Evolutionary conservation across 2,329 filamentous ascomycete genomes (phyloP), one percentile per base, ranked within the genome.

Genomic region (Phialophora chinensis): DNA sequence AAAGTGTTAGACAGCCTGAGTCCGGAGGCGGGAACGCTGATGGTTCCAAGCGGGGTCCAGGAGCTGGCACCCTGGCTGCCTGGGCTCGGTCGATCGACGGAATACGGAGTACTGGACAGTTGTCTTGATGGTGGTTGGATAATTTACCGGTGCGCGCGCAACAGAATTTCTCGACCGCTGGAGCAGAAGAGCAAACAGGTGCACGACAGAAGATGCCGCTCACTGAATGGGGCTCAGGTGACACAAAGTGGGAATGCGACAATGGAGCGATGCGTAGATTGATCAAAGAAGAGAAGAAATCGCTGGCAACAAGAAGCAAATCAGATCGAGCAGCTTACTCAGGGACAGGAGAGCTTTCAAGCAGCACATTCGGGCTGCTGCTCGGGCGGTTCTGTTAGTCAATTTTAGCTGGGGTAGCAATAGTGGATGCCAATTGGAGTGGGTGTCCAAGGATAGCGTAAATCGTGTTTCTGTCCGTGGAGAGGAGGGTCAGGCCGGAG

Each of bases 31-130:
- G 58, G 44, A 49, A 29, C 44, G 38, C 27, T 60, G 57, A 60
- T 60, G 27, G 57, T 52, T n/a, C 57, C 25, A 60, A 60, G 57
- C 57, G 57, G 57, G 57, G 42, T 42, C 29, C 27, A 31, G 33
- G 57, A 47, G 14, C 50, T 31, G 57, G 57, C 57, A 56, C 29
- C 35, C 53, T 31, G 57, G 57, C 57, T 38, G 17, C 35, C 53
- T 35, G 25, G 53, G 31, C 53, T 20, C 42, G 42, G 23, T 60
- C 23, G 56, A 49, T 49, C 38, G 25, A 58, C 25, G n/a, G 23
- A 38, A 56, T 56, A 20, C 44, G 29, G 29, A 33, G 31, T 25
- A 12, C 12, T 17, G 3, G 47, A 50, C n/a, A 11, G 25, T 23
- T 14, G 47, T 5, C 6, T 14, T 8, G 49, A 4, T 12, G 20